Percentiles rank a stretch among this genome's conserved stretches.
These are phyloP conservation scores for Colletotrichum brevisporum DNA, from an alignment of 2,329 filamentous ascomycete species.

Conservation along the genomic window DNA sequence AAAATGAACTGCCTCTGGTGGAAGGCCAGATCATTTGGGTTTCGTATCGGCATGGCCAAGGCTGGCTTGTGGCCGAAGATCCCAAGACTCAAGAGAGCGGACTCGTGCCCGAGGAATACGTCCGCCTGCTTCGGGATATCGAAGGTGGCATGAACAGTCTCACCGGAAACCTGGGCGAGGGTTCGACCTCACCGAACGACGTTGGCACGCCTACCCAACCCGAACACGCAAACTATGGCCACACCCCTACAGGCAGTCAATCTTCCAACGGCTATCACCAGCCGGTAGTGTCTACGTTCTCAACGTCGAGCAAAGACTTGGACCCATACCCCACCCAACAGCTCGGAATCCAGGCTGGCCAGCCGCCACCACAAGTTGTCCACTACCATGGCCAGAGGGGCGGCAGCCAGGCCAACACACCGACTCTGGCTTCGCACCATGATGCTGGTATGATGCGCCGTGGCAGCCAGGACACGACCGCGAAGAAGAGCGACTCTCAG, in stretches of 20 bases:
- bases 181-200: constrained; percentile 67
- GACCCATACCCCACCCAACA: constrained; percentile 78
- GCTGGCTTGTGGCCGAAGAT: constrained; percentile 97
- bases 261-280: constrained; percentile 76
- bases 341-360: constrained; percentile 72
- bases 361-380: constrained; percentile 75
- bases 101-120: constrained; percentile 96
- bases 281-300: constrained; percentile 77
- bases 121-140: constrained; percentile 91
- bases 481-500: constrained; percentile 56
- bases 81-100: constrained; percentile 95
- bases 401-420: constrained; percentile 77
- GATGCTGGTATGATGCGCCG: constrained; percentile 62
- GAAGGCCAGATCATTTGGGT: constrained; percentile 98
- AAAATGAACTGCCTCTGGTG: constrained; percentile 92
- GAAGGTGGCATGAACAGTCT: constrained; percentile 88
- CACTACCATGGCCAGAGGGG: constrained; percentile 78
- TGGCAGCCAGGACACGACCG: constrained; percentile 62
- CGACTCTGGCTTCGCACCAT: constrained; percentile 67
- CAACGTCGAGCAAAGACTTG: constrained; percentile 78
- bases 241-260: constrained; percentile 40
- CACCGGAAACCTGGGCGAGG: constrained; percentile 71
- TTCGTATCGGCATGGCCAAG: constrained; percentile 94
- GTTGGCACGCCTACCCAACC: constrained; percentile 73
- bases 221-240: constrained; percentile 59